Percentiles rank a stretch among this genome's conserved stretches.
These are phyloP conservation scores for Tillandsia fasciculata DNA, from an alignment of 176 grass and related monocot genomes.

Conservation along the genomic window DNA sequence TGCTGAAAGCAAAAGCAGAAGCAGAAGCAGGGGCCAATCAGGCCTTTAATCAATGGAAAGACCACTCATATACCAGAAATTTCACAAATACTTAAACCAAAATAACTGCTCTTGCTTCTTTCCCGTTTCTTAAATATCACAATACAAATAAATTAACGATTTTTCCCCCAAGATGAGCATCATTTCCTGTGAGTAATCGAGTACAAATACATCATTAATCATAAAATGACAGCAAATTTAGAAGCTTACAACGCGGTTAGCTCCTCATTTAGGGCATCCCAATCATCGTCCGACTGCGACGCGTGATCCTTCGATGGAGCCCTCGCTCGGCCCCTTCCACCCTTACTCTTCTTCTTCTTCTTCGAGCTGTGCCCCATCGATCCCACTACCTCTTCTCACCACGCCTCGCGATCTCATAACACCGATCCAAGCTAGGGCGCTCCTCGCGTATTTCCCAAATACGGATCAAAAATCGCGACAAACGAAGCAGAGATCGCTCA, in stretches of 20 bases:
- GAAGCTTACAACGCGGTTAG: constrained; percentile 69
- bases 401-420: constrained; percentile 4
- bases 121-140: too few relatives aligned
- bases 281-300: constrained; percentile 47
- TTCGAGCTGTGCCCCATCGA: constrained; percentile 80
- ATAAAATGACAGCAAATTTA: not conserved
- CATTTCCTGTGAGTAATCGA: not conserved
- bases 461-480: too few relatives aligned
- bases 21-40: too few relatives aligned
- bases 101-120: too few relatives aligned
- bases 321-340: constrained; percentile 33
- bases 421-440: not conserved
- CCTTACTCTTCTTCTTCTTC: constrained; percentile 83
- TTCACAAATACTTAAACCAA: too few relatives aligned
- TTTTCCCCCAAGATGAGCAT: not conserved
- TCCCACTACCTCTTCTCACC: not conserved
- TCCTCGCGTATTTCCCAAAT: not conserved
- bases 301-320: constrained; percentile 67
- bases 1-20: too few relatives aligned
- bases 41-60: too few relatives aligned
- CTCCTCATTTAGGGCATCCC: constrained; percentile 58
- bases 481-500: too few relatives aligned
- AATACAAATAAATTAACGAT: not conserved
- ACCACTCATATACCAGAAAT: too few relatives aligned
- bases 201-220: not conserved